Evolutionary conservation across 2,329 filamentous ascomycete species (phyloP).

Genomic region (Diaporthe australafricana): DNA sequence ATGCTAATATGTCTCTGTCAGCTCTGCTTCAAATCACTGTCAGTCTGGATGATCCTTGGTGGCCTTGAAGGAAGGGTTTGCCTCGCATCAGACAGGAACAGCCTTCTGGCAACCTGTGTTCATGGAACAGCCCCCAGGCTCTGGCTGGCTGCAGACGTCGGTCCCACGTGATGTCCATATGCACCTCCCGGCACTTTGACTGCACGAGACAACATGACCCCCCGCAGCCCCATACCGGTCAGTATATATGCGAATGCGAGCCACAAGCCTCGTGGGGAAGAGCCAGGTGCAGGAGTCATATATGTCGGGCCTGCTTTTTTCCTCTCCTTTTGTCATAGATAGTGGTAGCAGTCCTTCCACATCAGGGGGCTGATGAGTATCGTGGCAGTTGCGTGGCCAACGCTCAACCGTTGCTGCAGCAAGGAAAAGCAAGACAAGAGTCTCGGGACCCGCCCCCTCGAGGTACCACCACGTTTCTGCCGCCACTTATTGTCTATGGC

Average conservation of each 20-base stretch:
- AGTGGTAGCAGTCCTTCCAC: neutral
- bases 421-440: neutral
- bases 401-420: slow-evolving; percentile 15
- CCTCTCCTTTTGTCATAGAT: neutral
- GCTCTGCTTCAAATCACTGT: neutral
- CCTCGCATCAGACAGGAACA: neutral
- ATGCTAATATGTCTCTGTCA: neutral
- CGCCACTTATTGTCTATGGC: neutral
- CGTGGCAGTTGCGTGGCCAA: slow-evolving; percentile 18
- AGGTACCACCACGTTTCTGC: neutral
- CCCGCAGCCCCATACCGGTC: slow-evolving; percentile 7
- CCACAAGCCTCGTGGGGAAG: neutral
- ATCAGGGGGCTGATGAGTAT: neutral
- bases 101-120: neutral
- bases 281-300: too few relatives aligned
- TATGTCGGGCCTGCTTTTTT: neutral
- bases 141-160: neutral
- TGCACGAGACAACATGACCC: neutral
- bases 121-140: neutral
- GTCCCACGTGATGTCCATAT: neutral
- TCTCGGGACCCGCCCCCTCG: neutral
- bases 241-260: neutral
- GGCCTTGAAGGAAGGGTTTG: too few relatives aligned
- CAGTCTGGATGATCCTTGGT: too few relatives aligned
- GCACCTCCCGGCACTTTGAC: neutral